Evolutionary conservation across 768 basidiomycete species (phyloP), one percentile per base, ranked within the genome.

Genomic region (Kwoniella sp.): DNA sequence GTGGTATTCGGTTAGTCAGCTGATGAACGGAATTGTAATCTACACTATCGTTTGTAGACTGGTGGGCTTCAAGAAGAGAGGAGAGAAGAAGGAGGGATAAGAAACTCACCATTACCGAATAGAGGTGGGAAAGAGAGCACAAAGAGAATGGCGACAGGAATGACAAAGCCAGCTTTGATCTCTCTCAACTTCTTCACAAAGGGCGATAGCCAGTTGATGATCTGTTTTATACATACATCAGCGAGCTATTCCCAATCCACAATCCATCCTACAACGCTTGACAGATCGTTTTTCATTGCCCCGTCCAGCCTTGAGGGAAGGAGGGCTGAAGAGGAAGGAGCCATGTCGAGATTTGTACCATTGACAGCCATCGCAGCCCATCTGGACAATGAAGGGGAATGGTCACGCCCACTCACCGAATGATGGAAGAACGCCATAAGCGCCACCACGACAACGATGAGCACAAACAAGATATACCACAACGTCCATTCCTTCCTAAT

Each of bases 71-170:
- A 44, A 44, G 40, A 44, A 10, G 17, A 10, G 40, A 3, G 8
- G 8, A 19, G 10, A n/a, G 29, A 54, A 25, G 37, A 5, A 36
- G 13, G 9, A 12, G 21, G 37, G 9, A 19, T 13, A 2, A 40
- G 48, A 6, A 15, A 61, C 69, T 63, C 26, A 72, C 72, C 93
- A 68, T 96, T 92, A 8, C 93, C 93, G 73, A 93, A 93, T 9
- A 95, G 85, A 86, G 91, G 91, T 55, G 91, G 91, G 78, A 92
- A 92, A 0, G 88, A 89, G 30, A 92, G 85, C 62, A 91, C 83
- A 73, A 92, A 92, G 27, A 92, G 83, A 58, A 92, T 83, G 22
- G 80, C 90, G 55, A 91, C 89, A 5, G 90, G 90, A 21, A 91
- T 88, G 6, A 86, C 73, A 85, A 86, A 90, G 25, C 90, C 90